phyloP scores from a whole-genome alignment of 805 yeast genomes.

The Suhomyces pyralidae region DNA sequence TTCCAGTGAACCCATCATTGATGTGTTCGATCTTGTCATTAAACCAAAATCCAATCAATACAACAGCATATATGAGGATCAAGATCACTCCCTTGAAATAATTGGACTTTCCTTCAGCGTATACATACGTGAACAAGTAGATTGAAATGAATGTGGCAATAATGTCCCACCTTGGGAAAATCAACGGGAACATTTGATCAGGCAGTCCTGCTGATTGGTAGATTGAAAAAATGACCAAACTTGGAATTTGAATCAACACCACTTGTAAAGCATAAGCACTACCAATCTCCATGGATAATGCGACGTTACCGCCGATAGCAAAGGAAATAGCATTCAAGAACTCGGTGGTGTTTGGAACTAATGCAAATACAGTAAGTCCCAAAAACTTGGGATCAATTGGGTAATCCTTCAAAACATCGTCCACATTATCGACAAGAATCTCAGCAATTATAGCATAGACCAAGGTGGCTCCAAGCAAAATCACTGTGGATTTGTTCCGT shows the following conservation, averaged over 20 bases:
- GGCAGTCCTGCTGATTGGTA: slow-evolving; percentile 38
- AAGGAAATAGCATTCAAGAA: slow-evolving; percentile 95
- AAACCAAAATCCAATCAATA: slow-evolving; percentile 78
- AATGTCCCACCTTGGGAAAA: slow-evolving; percentile 95
- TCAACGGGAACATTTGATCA: slow-evolving; percentile 65
- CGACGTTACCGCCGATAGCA: slow-evolving; percentile 94
- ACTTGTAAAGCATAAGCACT: slow-evolving; percentile 97
- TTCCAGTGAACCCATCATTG: slow-evolving; percentile 19
- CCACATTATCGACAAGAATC: slow-evolving; percentile 88
- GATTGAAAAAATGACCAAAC: slow-evolving; percentile 75
- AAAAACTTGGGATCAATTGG: slow-evolving; percentile 89
- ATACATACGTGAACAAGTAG: slow-evolving; percentile 85
- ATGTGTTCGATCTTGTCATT: slow-evolving; percentile 38
- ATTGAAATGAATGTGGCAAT: slow-evolving; percentile 82
- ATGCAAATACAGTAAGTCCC: slow-evolving; percentile 91
- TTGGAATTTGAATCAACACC: slow-evolving; percentile 88
- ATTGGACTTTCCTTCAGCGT: slow-evolving; percentile 95
- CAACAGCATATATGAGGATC: slow-evolving; percentile 71
- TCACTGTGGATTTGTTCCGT: slow-evolving; percentile 74
- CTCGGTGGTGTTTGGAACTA: slow-evolving; percentile 96
- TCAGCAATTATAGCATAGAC: slow-evolving; percentile 93
- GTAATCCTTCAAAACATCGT: slow-evolving; percentile 70
- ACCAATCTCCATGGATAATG: slow-evolving; percentile 96
- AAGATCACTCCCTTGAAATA: slow-evolving; percentile 93
- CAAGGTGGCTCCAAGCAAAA: slow-evolving; percentile 78